Evolutionary conservation across 148 eudicot species (phyloP).

Genomic region (Nepenthes mirabilis): DNA sequence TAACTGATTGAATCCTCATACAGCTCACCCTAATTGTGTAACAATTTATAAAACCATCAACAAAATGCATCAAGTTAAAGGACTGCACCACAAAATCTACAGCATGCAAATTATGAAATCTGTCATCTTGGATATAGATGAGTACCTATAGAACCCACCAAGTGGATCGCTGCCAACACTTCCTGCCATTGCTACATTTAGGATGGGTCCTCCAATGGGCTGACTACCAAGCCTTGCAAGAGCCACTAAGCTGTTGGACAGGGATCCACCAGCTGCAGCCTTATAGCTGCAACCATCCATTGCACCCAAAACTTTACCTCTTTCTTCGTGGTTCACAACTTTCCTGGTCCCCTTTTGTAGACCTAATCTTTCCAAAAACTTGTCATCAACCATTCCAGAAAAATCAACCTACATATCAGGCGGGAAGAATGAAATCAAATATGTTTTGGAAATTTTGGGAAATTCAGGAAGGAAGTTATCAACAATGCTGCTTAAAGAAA

Average conservation of each 20-base stretch:
- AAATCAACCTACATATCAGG: conserved; percentile 64
- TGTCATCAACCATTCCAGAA: conserved; percentile 82
- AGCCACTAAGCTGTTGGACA: conserved; percentile 91
- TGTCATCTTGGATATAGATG: too few species aligned
- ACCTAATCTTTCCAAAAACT: conserved; percentile 61
- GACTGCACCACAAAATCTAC: too few species aligned
- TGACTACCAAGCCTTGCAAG: conserved; percentile 94
- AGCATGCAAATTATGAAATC: too few species aligned
- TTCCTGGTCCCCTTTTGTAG: conserved; percentile 84
- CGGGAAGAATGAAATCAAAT: background rate
- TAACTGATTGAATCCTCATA: too few species aligned
- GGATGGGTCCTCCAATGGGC: conserved; percentile 41
- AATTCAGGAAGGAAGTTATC: background rate
- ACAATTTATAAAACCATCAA: too few species aligned
- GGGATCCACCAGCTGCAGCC: conserved; percentile 99
- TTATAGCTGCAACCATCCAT: conserved; percentile 99
- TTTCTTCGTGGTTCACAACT: conserved; percentile 85
- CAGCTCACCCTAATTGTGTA: too few species aligned
- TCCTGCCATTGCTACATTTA: conserved; percentile 91
- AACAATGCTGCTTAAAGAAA: background rate
- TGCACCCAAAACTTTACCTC: conserved; percentile 81
- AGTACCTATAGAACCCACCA: conserved; percentile 92
- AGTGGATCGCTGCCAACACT: conserved; percentile 95
- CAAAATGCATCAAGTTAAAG: too few species aligned
- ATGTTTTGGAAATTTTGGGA: background rate